Evolutionary conservation across 306 rosid genomes (phyloP).

Genomic region (Leucaena leucocephala): DNA sequence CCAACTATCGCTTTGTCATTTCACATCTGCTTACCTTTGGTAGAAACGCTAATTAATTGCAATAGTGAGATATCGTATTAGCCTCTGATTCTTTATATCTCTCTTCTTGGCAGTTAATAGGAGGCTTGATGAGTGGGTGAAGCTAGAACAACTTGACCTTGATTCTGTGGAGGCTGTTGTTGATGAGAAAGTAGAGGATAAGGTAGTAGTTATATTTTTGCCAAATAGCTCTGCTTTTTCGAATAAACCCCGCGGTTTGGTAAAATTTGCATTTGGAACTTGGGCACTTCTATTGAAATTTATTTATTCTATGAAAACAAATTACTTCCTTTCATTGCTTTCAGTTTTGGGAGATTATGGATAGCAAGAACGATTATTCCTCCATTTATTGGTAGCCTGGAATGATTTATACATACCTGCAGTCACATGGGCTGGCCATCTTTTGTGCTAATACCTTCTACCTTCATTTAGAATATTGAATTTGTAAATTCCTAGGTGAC

Average conservation of each 20-base stretch:
- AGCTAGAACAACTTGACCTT: constrained; percentile 97
- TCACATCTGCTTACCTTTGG: neutral
- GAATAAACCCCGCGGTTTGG: neutral
- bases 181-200: constrained; percentile 99
- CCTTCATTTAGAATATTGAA: constrained; percentile 32
- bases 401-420: constrained; percentile 4
- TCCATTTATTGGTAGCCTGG: constrained; percentile 22
- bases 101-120: constrained; percentile 70
- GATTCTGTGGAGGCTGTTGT: constrained; percentile 92
- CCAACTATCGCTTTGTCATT: neutral
- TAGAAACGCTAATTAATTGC: constrained; percentile 7
- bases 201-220: constrained; percentile 53
- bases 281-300: neutral
- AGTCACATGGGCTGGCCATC: constrained; percentile 10
- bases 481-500: constrained; percentile 67
- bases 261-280: neutral
- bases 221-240: neutral
- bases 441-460: constrained; percentile 19
- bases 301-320: neutral
- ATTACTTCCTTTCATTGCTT: constrained; percentile 3
- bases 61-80: neutral
- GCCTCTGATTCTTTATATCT: neutral
- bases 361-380: neutral
- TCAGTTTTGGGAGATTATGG: constrained; percentile 14
- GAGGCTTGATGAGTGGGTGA: constrained; percentile 99